These are phyloP conservation scores for Diutina neorugosa DNA, from an alignment of 1,139 yeast species.

Conservation along the genomic window DNA sequence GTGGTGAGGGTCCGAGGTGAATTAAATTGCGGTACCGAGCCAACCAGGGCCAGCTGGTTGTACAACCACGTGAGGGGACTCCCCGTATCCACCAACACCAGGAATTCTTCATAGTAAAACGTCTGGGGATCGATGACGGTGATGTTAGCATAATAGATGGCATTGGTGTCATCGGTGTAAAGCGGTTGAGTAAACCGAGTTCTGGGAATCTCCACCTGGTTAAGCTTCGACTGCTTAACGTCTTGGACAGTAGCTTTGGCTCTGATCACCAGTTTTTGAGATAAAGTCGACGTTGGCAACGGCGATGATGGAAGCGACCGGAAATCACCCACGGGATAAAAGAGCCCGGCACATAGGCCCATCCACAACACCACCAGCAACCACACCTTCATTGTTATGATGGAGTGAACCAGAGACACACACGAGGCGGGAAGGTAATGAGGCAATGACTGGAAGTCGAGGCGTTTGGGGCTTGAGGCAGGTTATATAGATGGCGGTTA, in stretches of 20 bases:
- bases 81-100: constrained; percentile 1
- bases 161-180: neutral
- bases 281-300: neutral
- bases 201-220: neutral
- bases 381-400: neutral
- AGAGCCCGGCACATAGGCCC: neutral
- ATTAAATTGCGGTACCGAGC: neutral
- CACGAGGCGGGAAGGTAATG: too few relatives aligned
- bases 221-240: neutral
- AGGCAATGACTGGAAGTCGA: too few relatives aligned
- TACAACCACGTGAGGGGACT: constrained; percentile 3
- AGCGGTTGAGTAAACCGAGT: neutral
- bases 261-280: neutral
- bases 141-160: constrained; percentile 1
- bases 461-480: neutral
- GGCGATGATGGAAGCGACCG: neutral
- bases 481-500: neutral
- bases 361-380: neutral
- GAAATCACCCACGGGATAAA: neutral
- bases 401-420: too few relatives aligned
- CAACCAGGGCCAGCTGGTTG: constrained; percentile 2
- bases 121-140: neutral
- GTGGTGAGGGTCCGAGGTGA: neutral
- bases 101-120: neutral
- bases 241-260: neutral